Evolutionary conservation across 257 asterid species (phyloP).

Genomic region (Lantana camara): DNA sequence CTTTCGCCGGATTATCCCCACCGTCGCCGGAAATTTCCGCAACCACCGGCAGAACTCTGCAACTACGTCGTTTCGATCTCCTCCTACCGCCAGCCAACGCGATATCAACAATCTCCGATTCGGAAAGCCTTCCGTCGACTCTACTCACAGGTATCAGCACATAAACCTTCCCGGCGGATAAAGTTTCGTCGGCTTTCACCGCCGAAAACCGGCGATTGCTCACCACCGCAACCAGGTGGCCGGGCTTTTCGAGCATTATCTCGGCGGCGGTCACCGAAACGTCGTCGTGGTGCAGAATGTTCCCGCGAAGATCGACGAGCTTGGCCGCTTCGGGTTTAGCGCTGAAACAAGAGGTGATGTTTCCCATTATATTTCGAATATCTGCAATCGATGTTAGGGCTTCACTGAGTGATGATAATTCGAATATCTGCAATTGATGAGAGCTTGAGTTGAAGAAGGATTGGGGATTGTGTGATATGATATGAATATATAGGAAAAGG

Average conservation of each 20-base stretch:
- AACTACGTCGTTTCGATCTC: not conserved
- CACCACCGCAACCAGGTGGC: not conserved
- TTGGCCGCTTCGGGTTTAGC: not conserved
- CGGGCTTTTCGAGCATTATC: not conserved
- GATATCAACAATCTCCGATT: not conserved
- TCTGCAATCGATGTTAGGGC: not conserved
- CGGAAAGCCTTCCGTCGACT: not conserved
- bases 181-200: not conserved
- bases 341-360: not conserved
- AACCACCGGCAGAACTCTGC: not conserved
- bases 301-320: not conserved
- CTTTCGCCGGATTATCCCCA: not conserved
- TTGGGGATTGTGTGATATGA: not conserved
- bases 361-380: not conserved
- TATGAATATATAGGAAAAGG: not conserved
- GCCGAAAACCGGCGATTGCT: not conserved
- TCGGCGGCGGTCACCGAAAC: not conserved
- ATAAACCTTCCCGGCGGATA: not conserved
- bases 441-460: not conserved
- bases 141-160: not conserved
- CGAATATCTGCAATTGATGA: not conserved
- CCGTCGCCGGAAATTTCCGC: not conserved
- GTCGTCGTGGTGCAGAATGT: not conserved
- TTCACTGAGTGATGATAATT: not conserved
- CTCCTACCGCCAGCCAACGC: not conserved